Evolutionary conservation across 75 land plant genomes (phyloP).

Genomic region (Picea sitchensis): DNA sequence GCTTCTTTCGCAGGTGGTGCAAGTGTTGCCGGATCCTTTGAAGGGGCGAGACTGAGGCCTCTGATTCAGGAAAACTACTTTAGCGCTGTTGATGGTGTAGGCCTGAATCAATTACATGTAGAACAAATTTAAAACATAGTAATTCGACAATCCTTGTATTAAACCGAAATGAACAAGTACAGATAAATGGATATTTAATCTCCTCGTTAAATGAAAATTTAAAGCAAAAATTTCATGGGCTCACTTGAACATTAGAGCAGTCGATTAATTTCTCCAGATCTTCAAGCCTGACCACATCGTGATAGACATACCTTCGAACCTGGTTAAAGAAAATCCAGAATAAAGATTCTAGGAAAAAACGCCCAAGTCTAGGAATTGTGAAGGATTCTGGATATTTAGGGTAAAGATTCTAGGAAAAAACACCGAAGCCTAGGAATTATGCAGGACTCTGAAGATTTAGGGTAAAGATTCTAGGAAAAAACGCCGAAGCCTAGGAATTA

Average conservation of each 20-base stretch:
- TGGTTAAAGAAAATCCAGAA: conserved; percentile 14
- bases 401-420: neutral
- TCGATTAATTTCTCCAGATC: conserved; percentile 60
- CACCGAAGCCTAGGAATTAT: neutral
- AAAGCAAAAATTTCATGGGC: neutral
- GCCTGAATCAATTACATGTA: conserved; percentile 20
- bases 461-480: too few relatives aligned
- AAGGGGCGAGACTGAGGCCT: conserved; percentile 47
- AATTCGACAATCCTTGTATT: neutral
- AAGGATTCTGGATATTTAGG: neutral
- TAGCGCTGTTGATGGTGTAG: conserved; percentile 68
- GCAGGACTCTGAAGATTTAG: neutral
- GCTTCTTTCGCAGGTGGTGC: conserved; percentile 60
- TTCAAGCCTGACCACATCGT: conserved; percentile 54
- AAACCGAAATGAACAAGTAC: neutral
- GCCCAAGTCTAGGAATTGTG: neutral
- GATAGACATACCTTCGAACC: conserved; percentile 72
- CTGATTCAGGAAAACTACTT: conserved; percentile 68
- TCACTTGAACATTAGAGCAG: conserved; percentile 52
- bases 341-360: neutral
- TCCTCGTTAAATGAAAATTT: neutral
- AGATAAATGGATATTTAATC: neutral
- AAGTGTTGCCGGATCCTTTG: conserved; percentile 47
- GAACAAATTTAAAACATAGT: neutral
- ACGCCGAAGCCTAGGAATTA: too few relatives aligned